These are phyloP conservation scores for Phytophthora ohioensis DNA, from an alignment of 352 stramenopile species.

Conservation along the genomic window DNA sequence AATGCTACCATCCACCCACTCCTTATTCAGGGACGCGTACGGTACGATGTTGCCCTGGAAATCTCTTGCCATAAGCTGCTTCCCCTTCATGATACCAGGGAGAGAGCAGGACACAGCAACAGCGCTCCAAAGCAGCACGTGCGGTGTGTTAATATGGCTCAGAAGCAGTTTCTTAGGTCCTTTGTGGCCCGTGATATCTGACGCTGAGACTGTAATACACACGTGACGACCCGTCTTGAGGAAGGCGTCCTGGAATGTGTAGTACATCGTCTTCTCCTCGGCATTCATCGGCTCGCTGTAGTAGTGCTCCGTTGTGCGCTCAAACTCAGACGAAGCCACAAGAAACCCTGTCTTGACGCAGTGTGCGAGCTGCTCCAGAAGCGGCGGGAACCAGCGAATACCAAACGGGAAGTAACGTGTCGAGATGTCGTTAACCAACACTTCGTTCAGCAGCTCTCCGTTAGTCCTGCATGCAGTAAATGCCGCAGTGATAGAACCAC, in stretches of 20 bases:
- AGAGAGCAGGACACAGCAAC: constrained; percentile 93
- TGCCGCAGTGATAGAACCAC: constrained; percentile 90
- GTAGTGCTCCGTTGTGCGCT: constrained; percentile 93
- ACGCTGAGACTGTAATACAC: constrained; percentile 95
- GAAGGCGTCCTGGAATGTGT: constrained; percentile 96
- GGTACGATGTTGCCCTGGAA: constrained; percentile 86
- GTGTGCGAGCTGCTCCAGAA: constrained; percentile 87
- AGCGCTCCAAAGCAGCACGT: constrained; percentile 93
- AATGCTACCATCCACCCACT: constrained; percentile 95
- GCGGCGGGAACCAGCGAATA: constrained; percentile 82
- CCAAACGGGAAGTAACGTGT: constrained; percentile 58
- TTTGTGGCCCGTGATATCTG: constrained; percentile 88
- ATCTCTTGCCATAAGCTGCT: constrained; percentile 83
- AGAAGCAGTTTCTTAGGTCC: constrained; percentile 86
- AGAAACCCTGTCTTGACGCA: constrained; percentile 92
- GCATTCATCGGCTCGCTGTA: constrained; percentile 77
- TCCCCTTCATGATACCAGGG: constrained; percentile 92
- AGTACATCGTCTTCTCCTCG: constrained; percentile 62
- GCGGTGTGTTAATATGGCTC: constrained; percentile 94
- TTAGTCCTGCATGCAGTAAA: constrained; percentile 88
- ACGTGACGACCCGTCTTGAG: constrained; percentile 93
- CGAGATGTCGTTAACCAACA: constrained; percentile 68
- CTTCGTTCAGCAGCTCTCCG: constrained; percentile 71
- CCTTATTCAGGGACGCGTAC: constrained; percentile 92
- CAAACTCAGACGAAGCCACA: constrained; percentile 82